These are phyloP conservation scores for Scedosporium minutisporum DNA, from an alignment of 2,329 filamentous ascomycete genomes.

Conservation along the genomic window DNA sequence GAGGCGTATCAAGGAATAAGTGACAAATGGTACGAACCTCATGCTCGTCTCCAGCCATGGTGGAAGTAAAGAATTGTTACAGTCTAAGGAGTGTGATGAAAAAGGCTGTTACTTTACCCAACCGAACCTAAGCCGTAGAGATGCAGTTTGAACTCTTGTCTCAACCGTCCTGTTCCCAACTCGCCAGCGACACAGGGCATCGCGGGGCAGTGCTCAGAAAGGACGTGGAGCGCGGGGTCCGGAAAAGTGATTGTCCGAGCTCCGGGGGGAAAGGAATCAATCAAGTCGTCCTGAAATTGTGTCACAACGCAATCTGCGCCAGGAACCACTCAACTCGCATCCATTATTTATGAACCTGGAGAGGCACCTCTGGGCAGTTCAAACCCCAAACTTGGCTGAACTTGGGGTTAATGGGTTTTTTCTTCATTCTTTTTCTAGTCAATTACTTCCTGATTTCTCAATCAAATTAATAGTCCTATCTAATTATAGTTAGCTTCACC, in stretches of 20 bases:
- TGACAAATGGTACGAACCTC: background rate
- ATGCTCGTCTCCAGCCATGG: slow-evolving; percentile 3
- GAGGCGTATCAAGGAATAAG: background rate
- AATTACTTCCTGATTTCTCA: too few relatives aligned
- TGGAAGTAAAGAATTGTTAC: background rate
- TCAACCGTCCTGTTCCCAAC: background rate
- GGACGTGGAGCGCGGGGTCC: slow-evolving; percentile 2
- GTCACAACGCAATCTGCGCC: background rate
- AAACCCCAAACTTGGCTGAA: too few relatives aligned
- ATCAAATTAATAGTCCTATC: too few relatives aligned
- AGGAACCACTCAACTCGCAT: too few relatives aligned
- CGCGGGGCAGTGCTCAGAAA: background rate
- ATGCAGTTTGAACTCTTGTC: background rate
- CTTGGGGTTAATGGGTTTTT: too few relatives aligned
- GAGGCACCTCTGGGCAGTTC: too few relatives aligned
- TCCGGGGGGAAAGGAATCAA: background rate
- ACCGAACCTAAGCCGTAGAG: background rate
- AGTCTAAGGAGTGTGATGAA: background rate
- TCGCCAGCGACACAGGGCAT: background rate
- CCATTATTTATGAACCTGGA: too few relatives aligned
- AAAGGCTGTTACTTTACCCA: background rate
- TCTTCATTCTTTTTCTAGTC: too few relatives aligned
- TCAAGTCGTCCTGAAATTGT: background rate
- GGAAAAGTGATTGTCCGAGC: background rate
- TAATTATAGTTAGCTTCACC: too few relatives aligned